Base-by-base conservation (phyloP, 495 filamentous ascomycete species). In the Penicillium bovifimosum region DNA sequence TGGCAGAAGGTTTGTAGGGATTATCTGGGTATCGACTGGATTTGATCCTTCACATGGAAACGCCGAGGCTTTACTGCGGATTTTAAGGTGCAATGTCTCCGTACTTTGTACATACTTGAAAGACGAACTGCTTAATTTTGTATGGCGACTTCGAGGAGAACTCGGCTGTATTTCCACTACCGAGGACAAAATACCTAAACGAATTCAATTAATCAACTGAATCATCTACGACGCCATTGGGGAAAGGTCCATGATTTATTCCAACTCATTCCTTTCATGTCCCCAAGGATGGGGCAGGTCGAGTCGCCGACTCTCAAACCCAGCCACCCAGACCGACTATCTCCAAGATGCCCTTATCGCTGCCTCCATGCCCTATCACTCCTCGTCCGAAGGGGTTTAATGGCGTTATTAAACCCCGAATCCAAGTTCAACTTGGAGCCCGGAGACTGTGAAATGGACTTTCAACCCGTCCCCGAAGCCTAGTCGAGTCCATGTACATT, bases 1-100 rank as follows among this genome's bases (percentile, higher is more conserved):
- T 56, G 52, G 49, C 31, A 18, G 27, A 50, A 33, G 17, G 9
- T 31, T 34, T 42, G 16, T 38, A 50, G 48, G 38, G 38, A 42
- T 35, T 27, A 29, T 14, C 31, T 46, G 11, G 17, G 32, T 18
- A 20, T 40, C 14, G 10, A 40, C 14, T 16, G 28, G 17, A 31
- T 24, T 56, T 14, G 34, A 41, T 28, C 36, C 41, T 43, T 56
- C 41, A 46, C 44, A 52, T 53, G 53, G 43, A 13, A 41, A 44
- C 52, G 44, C 31, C 14, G 49, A 56, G 44, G 53, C 35, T 41
- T 55, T 56, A 48, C 9, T 28, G 45, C 13, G 4, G 2, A 29
- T 31, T 31, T 31, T 24, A 4, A 24, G 2, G 20, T 24, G 20
- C 20, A 24, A 24, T 24, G 20, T n/a, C n/a, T n/a, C n/a, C n/a